Conservation (phyloP, 2,329 filamentous ascomycete species). For the Onygenales sp. region DNA sequence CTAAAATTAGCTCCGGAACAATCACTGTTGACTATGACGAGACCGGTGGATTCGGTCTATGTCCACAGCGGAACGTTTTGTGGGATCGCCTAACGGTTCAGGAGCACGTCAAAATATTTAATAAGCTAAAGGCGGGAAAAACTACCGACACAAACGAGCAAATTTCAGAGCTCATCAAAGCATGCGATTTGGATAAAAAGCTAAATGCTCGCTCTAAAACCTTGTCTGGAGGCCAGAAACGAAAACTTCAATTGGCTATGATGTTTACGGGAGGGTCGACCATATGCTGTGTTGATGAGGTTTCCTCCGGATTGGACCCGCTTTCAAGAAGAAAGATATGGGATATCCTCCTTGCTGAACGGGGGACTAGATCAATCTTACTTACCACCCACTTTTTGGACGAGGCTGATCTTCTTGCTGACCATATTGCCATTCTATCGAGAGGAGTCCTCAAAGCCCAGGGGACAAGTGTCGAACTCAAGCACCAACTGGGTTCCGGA, state of each 20-base stretch:
- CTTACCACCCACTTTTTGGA: slow-evolving; percentile 91
- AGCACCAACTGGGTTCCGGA: slow-evolving; percentile 65
- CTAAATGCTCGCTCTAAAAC: slow-evolving; percentile 62
- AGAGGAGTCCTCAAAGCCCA: slow-evolving; percentile 64
- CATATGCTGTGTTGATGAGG: slow-evolving; percentile 86
- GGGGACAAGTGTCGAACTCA: background rate
- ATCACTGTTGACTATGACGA: slow-evolving; percentile 74
- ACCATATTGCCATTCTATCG: slow-evolving; percentile 80
- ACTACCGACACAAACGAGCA: slow-evolving; percentile 48
- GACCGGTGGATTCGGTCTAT: slow-evolving; percentile 71
- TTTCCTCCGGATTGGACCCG: slow-evolving; percentile 80
- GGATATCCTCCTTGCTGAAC: slow-evolving; percentile 82
- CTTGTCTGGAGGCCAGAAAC: slow-evolving; percentile 81
- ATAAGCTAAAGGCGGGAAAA: slow-evolving; percentile 61
- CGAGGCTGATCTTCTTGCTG: slow-evolving; percentile 80
- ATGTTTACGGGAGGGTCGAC: slow-evolving; percentile 87
- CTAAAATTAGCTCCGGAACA: slow-evolving; percentile 62
- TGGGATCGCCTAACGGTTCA: slow-evolving; percentile 83
- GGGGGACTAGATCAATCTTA: slow-evolving; percentile 71
- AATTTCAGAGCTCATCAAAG: slow-evolving; percentile 53
- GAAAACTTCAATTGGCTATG: slow-evolving; percentile 86
- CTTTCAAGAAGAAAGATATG: slow-evolving; percentile 81
- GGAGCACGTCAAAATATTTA: slow-evolving; percentile 79
- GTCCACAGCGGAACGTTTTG: slow-evolving; percentile 87
- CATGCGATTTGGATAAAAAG: slow-evolving; percentile 70